Evolutionary conservation across 495 filamentous ascomycete genomes (phyloP), one percentile per base, ranked within the genome.

Genomic region (Penicillium argentinense): DNA sequence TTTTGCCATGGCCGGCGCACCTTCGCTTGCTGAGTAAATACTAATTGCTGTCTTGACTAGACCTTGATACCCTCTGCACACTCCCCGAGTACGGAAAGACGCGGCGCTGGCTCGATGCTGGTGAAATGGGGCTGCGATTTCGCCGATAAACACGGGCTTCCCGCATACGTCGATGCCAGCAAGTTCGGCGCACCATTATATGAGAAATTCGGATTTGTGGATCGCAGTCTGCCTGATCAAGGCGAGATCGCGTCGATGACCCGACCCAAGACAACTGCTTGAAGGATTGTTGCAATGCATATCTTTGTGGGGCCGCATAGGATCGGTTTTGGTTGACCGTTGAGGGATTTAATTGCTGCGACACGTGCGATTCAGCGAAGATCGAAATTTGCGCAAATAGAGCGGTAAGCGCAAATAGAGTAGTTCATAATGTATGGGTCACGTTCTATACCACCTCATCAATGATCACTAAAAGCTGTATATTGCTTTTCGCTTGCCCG

Each of bases 41-140:
- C 19, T 34, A 11, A 24, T 22, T 24, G 1, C 9, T 17, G 12
- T 13, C 3, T 28, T 5, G 17, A 14, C n/a, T 13, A 71, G 67
- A 67, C 36, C 72, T 83, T 25, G 69, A 77, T 51, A 69, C 75
- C 38, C 53, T 83, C 7, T 64, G 70, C 9, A 75, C 73, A 14
- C 69, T 76, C 39, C 77, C 75, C 3, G 66, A 71, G 17, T 74
- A 73, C 41, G 67, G n/a, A 71, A 44, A 49, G 67, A 12, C 59
- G 68, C 19, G 78, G 79, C 3, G 79, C 79, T 1, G 78, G 73
- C 7, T 60, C 63, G 1, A 67, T 73, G 54, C 68, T 82, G 1
- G 60, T 78, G 3, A 26, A 58, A 13, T 82, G 78, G 77, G 77
- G 77, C 3, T 71, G 75, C 30, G 56, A 69, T 13, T 47, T 62